A percentile compares a stretch with the other conserved stretches of the same genome.
Conservation (phyloP, 2,329 filamentous ascomycete species). For the Ampelomyces quisqualis region DNA sequence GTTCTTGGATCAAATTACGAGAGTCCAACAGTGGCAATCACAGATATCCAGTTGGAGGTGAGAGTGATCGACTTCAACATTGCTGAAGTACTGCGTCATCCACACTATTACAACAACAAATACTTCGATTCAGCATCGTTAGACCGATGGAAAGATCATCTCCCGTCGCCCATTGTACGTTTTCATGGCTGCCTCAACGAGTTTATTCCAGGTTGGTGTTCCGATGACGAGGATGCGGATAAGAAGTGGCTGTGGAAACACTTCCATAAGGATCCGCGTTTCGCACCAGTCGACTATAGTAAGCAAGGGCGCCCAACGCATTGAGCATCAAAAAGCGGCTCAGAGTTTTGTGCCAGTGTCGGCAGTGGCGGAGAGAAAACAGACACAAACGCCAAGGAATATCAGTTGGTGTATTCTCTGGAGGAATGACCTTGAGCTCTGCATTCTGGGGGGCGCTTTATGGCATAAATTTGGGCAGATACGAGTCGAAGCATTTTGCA, state of each 20-base stretch:
- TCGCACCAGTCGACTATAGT: conserved; percentile 4
- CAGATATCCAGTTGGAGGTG: neutral
- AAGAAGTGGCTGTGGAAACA: conserved; percentile 7
- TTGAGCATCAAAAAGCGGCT: neutral
- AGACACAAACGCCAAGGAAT: no score
- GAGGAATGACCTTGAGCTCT: neutral
- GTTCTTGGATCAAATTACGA: neutral
- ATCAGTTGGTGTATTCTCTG: no score
- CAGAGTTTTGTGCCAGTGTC: no score
- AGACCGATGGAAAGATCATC: neutral
- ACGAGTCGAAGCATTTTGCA: no score
- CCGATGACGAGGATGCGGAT: neutral
- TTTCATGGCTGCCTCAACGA: neutral
- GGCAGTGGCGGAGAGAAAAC: no score
- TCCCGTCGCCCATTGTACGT: neutral
- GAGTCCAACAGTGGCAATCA: neutral
- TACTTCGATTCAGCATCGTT: neutral
- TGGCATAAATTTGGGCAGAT: no score
- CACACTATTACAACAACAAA: neutral
- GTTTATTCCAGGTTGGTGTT: neutral
- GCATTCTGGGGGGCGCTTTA: no score
- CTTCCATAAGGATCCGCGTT: conserved; percentile 3
- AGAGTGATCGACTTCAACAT: conserved; percentile 7
- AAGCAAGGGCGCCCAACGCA: neutral
- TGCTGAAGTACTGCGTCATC: neutral